A percentile compares a stretch with the other conserved stretches of the same genome.
Conservation (phyloP, 1,284 basidiomycete species). For the Ceratobasidium sp. region DNA sequence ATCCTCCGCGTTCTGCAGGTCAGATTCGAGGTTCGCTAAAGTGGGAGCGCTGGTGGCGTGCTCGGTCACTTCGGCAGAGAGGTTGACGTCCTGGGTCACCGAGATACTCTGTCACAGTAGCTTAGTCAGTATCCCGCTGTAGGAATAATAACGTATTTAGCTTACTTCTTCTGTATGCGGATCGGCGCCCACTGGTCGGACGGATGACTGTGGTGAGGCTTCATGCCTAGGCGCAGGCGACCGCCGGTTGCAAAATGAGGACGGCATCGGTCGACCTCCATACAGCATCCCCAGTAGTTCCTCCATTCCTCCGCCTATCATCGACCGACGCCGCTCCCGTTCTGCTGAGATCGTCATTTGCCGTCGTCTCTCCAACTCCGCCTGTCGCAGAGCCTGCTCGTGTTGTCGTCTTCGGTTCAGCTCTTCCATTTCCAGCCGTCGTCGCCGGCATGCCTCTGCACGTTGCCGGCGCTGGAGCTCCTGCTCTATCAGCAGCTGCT, state of each 20-base stretch:
- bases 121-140: background rate
- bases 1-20: background rate
- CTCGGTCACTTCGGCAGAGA: too few relatives aligned
- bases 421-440: constrained; percentile 18
- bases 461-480: constrained; percentile 17
- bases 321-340: background rate
- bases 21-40: too few relatives aligned
- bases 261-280: background rate
- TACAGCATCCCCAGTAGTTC: background rate
- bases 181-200: background rate
- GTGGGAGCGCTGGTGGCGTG: background rate
- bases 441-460: constrained; percentile 21
- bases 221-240: background rate
- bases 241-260: background rate
- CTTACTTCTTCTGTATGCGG: background rate
- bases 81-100: background rate
- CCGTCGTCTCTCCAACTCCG: constrained; percentile 19
- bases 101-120: background rate
- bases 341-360: background rate
- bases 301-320: background rate
- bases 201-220: background rate
- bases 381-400: constrained; percentile 27
- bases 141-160: background rate
- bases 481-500: constrained; percentile 3
- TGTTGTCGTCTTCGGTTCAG: constrained; percentile 34